Base-by-base conservation (phyloP, 23 red algal genomes). In the Cyanidiococcus yangmingshanensis region DNA sequence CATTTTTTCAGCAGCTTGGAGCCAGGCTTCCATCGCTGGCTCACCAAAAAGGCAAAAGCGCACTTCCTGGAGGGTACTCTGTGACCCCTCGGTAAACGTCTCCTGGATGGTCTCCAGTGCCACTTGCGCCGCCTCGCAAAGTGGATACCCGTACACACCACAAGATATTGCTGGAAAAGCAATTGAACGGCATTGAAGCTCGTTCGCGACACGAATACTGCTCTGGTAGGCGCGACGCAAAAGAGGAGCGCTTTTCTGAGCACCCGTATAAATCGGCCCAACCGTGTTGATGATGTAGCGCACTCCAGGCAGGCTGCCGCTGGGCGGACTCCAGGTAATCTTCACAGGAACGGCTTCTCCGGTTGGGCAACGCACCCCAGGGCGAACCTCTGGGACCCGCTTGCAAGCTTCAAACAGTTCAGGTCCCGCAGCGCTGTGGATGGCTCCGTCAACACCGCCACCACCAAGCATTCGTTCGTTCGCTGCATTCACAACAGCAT, bases 401-500 rank as follows among this genome's bases (percentile, higher is more conserved):
- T 39, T 40, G 45, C 83, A 86, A 24, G 83, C 83, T 36, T 78
- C 74, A 2, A 37, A 45, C 40, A 79, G 68, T 34, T 33, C 34
- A 2, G 39, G 40, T 2, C 83, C 83, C 36, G 83, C 83, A 39
- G 83, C 83, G 36, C 50, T 37, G 58, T 86, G 83, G 39, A 86
- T 86, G 38, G 83, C 83, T 1, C 83, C 83, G 77, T 79, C 59
- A 1, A 86, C 83, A 26, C 83, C 83, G 32, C 54, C 31, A 75
- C 83, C 83, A 45, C 76, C 83, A 0, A 79, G 76, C 75, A 86
- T 74, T 12, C 75, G 83, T 45, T 86, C 76, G 41, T 86, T 86
- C 33, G 83, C 83, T 33, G 83, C 83, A 51, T 86, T 86, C 29
- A 86, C 83, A 25, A 86, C 50, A 15, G 83, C 83, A 35, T 86